Conservation (phyloP, 75 land plant species). For the Adiantum capillusveneris region DNA sequence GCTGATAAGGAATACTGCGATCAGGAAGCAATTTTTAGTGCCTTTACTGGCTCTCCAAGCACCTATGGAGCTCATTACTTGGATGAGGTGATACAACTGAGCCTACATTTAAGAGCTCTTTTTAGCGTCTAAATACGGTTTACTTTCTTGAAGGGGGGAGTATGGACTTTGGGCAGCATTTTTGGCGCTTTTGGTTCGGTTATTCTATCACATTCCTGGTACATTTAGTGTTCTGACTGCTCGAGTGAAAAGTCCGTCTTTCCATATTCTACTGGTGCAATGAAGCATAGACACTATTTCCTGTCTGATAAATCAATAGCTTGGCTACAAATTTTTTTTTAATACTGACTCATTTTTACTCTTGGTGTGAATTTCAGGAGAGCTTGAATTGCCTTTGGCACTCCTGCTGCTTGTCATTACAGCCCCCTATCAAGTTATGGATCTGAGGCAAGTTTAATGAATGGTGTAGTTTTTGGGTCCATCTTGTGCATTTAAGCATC, state of each 20-base stretch:
- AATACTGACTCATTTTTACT: too few species aligned
- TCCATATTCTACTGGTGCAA: background rate
- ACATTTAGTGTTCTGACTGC: conserved; percentile 8
- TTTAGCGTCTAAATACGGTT: background rate
- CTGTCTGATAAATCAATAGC: background rate
- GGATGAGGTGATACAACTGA: conserved; percentile 45
- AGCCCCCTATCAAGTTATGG: conserved; percentile 53
- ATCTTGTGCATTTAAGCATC: background rate
- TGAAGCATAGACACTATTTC: background rate
- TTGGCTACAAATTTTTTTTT: too few species aligned
- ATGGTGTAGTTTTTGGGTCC: too few species aligned
- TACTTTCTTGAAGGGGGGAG: conserved; percentile 41
- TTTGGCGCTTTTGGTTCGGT: conserved; percentile 55
- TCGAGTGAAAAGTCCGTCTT: background rate
- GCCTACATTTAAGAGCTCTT: background rate
- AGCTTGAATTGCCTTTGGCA: conserved; percentile 57
- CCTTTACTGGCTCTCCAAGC: conserved; percentile 66
- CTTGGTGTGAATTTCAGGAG: too few species aligned
- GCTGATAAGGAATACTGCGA: conserved; percentile 39
- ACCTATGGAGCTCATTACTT: conserved; percentile 39
- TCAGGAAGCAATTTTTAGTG: conserved; percentile 57
- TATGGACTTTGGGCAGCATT: conserved; percentile 72
- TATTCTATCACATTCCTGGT: conserved; percentile 76
- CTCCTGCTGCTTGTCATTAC: conserved; percentile 46
- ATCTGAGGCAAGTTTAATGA: conserved; percentile 31